A percentile compares a stretch with the other conserved stretches of the same genome.
phyloP scores from a whole-genome alignment of 1,284 basidiomycete genomes.

The Tylopilus sp. region DNA sequence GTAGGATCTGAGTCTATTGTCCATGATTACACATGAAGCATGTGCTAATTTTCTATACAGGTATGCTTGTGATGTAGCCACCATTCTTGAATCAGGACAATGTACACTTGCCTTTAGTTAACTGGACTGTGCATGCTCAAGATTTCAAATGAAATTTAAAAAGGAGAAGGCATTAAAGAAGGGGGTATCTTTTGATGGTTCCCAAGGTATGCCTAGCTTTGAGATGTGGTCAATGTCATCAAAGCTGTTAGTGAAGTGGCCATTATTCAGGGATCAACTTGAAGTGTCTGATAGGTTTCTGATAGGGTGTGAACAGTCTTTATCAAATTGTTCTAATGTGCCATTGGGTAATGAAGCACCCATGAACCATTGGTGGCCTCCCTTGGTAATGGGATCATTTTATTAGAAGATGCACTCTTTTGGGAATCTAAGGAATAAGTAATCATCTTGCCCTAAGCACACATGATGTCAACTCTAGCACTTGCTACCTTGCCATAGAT shows the following conservation, averaged over 20 bases:
- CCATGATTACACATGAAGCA: not conserved
- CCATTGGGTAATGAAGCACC: not conserved
- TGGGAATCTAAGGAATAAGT: constrained; percentile 47
- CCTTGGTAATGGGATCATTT: not conserved
- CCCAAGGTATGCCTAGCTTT: too few relatives aligned
- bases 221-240: too few relatives aligned
- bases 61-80: not conserved
- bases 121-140: too few relatives aligned
- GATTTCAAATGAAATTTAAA: too few relatives aligned
- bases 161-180: too few relatives aligned
- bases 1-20: not conserved
- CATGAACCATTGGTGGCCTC: constrained; percentile 6
- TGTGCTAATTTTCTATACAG: constrained; percentile 8
- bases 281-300: not conserved
- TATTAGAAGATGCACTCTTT: not conserved
- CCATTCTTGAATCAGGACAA: not conserved
- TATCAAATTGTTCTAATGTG: not conserved
- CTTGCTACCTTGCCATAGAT: not conserved
- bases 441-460: constrained; percentile 41
- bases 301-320: not conserved
- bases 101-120: not conserved
- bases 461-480: not conserved
- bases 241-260: not conserved
- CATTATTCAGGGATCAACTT: not conserved
- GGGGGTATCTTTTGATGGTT: too few relatives aligned